A percentile compares a stretch with the other conserved stretches of the same genome.
These are phyloP conservation scores for Fraxinus nigra DNA, from an alignment of 305 asterid genomes.

Conservation along the genomic window DNA sequence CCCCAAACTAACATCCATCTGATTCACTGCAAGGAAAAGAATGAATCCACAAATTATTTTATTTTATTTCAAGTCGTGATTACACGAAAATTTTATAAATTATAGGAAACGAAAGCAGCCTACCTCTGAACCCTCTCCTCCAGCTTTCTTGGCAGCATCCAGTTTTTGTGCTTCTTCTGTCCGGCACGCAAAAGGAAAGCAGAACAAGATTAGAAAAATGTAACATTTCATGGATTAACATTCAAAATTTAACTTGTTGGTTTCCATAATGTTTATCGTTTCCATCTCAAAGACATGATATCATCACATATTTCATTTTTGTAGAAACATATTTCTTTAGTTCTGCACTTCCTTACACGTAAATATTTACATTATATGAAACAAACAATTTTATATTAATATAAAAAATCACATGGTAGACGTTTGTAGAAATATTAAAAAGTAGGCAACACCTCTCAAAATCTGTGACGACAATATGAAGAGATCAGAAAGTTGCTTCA, in stretches of 20 bases:
- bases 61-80: neutral
- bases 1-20: slow-evolving; percentile 25
- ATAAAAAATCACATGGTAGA: neutral
- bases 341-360: neutral
- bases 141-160: slow-evolving; percentile 51
- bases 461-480: neutral
- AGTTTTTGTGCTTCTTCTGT: slow-evolving; percentile 60
- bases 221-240: neutral
- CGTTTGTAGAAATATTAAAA: neutral
- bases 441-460: neutral
- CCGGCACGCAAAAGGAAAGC: neutral
- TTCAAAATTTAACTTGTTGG: neutral
- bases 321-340: neutral
- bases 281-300: neutral
- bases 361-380: neutral
- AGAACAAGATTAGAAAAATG: neutral
- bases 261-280: neutral
- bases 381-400: neutral
- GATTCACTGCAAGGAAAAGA: slow-evolving; percentile 53
- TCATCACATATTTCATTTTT: neutral
- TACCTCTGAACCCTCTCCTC: slow-evolving; percentile 68
- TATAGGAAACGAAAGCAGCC: slow-evolving; percentile 5
- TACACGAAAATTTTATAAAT: neutral
- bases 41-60: neutral
- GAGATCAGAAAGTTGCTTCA: neutral